phyloP scores from a whole-genome alignment of 1,139 yeast species.

The Lodderomyces beijingensis region DNA sequence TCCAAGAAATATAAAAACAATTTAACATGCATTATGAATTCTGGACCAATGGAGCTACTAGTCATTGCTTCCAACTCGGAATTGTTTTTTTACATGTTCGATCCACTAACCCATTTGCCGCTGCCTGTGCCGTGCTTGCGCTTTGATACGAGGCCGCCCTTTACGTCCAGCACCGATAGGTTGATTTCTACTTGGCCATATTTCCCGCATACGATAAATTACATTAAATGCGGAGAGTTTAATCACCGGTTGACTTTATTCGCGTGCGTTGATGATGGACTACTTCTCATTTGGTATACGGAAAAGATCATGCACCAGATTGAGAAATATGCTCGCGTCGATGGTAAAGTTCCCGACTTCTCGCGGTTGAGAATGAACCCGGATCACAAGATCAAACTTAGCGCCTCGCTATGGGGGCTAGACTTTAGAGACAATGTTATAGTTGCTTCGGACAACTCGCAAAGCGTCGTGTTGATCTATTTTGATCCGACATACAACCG shows the following conservation, averaged over 20 bases:
- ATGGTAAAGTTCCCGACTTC: constrained; percentile 10
- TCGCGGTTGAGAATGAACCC: constrained; percentile 24
- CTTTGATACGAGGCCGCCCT: constrained; percentile 38
- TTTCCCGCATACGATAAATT: constrained; percentile 57
- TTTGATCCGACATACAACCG: constrained; percentile 22
- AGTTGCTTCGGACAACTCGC: constrained; percentile 57
- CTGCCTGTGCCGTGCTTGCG: constrained; percentile 19
- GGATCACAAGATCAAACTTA: constrained; percentile 32
- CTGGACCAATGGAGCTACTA: constrained; percentile 17
- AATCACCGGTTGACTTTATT: constrained; percentile 35
- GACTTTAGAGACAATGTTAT: constrained; percentile 40
- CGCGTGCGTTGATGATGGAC: constrained; percentile 56
- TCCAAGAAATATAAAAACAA: constrained; percentile 32
- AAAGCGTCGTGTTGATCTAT: constrained; percentile 39
- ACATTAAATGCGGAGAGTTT: constrained; percentile 25
- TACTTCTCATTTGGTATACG: constrained; percentile 42
- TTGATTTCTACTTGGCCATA: constrained; percentile 45
- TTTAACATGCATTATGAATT: constrained; percentile 18
- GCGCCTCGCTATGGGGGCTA: constrained; percentile 64
- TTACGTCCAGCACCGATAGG: constrained; percentile 35
- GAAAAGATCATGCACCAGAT: constrained; percentile 18
- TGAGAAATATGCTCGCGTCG: constrained; percentile 4
- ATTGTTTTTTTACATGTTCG: constrained; percentile 26
- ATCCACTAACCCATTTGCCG: constrained; percentile 23
- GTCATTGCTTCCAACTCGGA: constrained; percentile 29